Base-by-base conservation (phyloP, 2,329 filamentous ascomycete species). In the Epichloe sibirici region DNA sequence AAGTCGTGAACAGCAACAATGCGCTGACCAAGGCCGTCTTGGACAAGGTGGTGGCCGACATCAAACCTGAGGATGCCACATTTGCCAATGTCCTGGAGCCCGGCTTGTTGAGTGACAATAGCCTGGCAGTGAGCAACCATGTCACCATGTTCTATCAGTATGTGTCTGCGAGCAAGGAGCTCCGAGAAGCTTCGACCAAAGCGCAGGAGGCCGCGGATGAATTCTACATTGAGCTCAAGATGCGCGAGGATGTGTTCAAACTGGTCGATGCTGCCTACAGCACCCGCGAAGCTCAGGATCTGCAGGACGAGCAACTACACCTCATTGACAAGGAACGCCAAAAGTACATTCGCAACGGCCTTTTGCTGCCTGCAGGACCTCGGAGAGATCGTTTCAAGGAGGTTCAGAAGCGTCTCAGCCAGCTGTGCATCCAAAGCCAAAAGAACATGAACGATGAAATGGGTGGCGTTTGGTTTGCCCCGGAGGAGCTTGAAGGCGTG, bases 371-470 rank as follows among this genome's bases (percentile, higher is more conserved):
- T 1, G 78, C 79, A 25, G 86, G 86, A 1, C 72, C 77, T 4
- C 74, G 89, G 70, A 73, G 86, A 56, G 86, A 90, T 60, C 79
- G 86, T 45, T 91, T 91, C 77, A 91, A 90, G 74, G 85, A 85
- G 67, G 90, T 91, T 70, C 88, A 89, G 77, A 88, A 88, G 75
- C 74, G 86, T 12, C 72, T 93, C 52, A 86, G 82, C 58, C 78
- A 85, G 65, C 78, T 91, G 59, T 76, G 78, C 62, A 90, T 90
- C 55, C 75, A 82, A 53, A 88, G 88, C 68, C 81, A 86, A 63
- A 90, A 89, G 73, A 87, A 85, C 61, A 72, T 91, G 54, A 90
- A 90, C 62, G 87, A 91, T 67, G 88, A 93, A 70, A 83, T 83
- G 60, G 85, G 84, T n/a, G 85, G 83, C 2, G 70, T 90, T 50